Base-by-base conservation (phyloP, 805 yeast genomes). In the Scheffersomyces amazonensis region DNA sequence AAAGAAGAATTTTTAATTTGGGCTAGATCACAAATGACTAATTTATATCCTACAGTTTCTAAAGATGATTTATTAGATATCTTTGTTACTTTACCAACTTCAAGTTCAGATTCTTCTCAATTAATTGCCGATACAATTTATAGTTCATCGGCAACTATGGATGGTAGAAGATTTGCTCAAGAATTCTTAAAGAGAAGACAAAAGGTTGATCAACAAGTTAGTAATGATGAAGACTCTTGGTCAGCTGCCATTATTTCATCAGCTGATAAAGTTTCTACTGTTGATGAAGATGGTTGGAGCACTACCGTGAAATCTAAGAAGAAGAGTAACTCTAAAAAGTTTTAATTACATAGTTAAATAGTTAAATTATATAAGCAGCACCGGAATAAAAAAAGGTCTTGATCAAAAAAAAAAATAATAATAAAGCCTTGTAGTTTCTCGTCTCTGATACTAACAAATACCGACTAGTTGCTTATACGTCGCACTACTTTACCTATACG, bases 111-210 rank as follows among this genome's bases (percentile, higher is more conserved):
- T 49, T 79, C 95, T 0, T 71, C 75, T 34, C 96, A 83, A 58
- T 86, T 91, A 57, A 89, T 91, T 55, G 83, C 96, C 2, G 99
- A 91, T 54, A 87, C 96, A 10, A 80, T 91, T 41, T 89, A 88
- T 65, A 81, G 93, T 18, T 85, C 88, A 43, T 84, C 95, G 29
- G 76, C 90, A 2, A 83, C 90, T 1, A 81, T 91, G 85, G 96
- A 93, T 59, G 98, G 98, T 17, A 81, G 96, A 56, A 75, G 96
- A 48, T 91, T 90, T 69, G 96, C 99, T 0, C 77, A 75, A 40
- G 99, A 93, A 55, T 93, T 93, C 58, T 71, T 83, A 56, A 84
- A 82, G 62, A 80, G 85, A 56, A 82, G 93, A 54, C 75, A 73
- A 43, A 73, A 69, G 35, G 90, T 87, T 40, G 97, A 89, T 51